Evolutionary conservation across 2,329 filamentous ascomycete species (phyloP).

Genomic region (Epichloe bromicola): DNA sequence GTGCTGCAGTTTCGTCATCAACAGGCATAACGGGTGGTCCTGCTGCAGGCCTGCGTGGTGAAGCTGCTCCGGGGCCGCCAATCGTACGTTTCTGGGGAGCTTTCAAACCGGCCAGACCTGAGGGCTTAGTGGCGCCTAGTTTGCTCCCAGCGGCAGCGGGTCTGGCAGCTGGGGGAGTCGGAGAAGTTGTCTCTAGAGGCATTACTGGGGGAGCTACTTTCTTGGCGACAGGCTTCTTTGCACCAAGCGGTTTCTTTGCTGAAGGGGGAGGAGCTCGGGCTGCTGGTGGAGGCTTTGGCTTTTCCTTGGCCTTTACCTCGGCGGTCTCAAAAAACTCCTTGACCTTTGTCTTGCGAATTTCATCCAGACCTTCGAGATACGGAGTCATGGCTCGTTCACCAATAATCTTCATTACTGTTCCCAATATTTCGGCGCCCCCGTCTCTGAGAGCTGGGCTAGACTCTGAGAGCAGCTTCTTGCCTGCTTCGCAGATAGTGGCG

Average conservation of each 20-base stretch:
- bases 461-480: conserved; percentile 82
- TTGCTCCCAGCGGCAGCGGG: conserved; percentile 33
- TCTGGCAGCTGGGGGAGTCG: conserved; percentile 46
- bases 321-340: conserved; percentile 73
- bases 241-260: conserved; percentile 34
- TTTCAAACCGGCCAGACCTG: conserved; percentile 43
- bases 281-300: conserved; percentile 68
- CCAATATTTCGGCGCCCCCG: conserved; percentile 81
- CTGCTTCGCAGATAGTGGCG: conserved; percentile 70
- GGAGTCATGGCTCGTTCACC: conserved; percentile 92
- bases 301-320: conserved; percentile 39
- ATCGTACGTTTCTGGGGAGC: conserved; percentile 44
- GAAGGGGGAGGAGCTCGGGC: conserved; percentile 34
- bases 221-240: conserved; percentile 29
- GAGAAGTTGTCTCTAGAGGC: conserved; percentile 35
- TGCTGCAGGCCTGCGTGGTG: conserved; percentile 39
- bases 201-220: conserved; percentile 32
- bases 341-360: conserved; percentile 89
- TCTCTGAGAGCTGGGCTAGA: conserved; percentile 75
- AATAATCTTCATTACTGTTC: conserved; percentile 97
- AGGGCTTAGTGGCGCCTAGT: conserved; percentile 40
- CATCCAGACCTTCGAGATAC: conserved; percentile 82
- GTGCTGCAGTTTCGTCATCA: conserved; percentile 45
- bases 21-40: conserved; percentile 33
- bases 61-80: conserved; percentile 34